Percentiles rank a stretch among this genome's conserved stretches.
phyloP scores from a whole-genome alignment of 2,329 filamentous ascomycete genomes.

The Talaromyces sp. region DNA sequence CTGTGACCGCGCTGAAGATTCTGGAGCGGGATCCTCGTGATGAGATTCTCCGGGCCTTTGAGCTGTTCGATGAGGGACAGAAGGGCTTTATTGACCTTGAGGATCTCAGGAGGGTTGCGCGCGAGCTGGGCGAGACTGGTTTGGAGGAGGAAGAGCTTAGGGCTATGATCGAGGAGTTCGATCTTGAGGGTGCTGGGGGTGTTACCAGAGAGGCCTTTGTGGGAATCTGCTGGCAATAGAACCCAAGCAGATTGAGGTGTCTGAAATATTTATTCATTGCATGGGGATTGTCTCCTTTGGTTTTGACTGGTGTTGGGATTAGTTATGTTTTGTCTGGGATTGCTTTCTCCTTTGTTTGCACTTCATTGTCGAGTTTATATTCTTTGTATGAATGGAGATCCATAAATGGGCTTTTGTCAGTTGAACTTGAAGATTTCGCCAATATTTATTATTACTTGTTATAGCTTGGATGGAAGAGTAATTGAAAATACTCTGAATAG shows the following conservation, averaged over 20 bases:
- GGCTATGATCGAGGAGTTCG: conserved; percentile 98
- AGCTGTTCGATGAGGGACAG: conserved; percentile 88
- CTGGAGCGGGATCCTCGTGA: conserved; percentile 81
- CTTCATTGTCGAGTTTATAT: not conserved
- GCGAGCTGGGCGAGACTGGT: conserved; percentile 83
- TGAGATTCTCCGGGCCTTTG: conserved; percentile 88
- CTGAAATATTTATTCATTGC: not conserved
- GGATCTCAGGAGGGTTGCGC: conserved; percentile 82
- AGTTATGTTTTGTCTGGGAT: conserved; percentile 1
- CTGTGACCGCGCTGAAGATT: conserved; percentile 78
- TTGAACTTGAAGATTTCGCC: too few species aligned
- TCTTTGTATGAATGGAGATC: not conserved
- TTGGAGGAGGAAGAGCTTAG: conserved; percentile 89
- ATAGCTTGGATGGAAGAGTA: too few species aligned
- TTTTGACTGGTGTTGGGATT: conserved; percentile 3
- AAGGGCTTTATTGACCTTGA: conserved; percentile 90
- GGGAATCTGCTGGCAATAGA: conserved; percentile 63
- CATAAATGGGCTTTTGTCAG: too few species aligned
- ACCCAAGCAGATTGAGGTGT: not conserved
- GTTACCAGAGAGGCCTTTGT: conserved; percentile 67
- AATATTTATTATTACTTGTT: too few species aligned
- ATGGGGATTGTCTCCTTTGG: conserved; percentile 3
- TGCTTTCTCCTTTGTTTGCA: conserved; percentile 8
- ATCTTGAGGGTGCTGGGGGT: conserved; percentile 87
- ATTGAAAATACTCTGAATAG: too few species aligned